phyloP scores from a whole-genome alignment of 2,329 filamentous ascomycete species.

The Cladophialophora chaetospira region DNA sequence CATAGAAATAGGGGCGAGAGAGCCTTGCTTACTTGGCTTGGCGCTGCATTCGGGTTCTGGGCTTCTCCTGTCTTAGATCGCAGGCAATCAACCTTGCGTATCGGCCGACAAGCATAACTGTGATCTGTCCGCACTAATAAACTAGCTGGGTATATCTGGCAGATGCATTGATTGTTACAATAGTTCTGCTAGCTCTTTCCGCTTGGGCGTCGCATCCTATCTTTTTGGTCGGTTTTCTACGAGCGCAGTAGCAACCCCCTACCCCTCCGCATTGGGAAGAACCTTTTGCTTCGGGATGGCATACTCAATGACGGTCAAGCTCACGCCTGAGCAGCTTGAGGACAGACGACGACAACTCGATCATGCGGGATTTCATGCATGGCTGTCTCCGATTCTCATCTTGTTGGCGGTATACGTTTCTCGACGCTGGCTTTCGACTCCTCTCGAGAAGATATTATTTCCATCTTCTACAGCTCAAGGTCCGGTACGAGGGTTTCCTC shows the following conservation, averaged over 20 bases:
- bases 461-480: not conserved
- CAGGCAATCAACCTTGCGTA: not conserved
- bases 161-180: too few species aligned
- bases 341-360: conserved; percentile 57
- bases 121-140: not conserved
- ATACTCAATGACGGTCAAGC: conserved; percentile 55
- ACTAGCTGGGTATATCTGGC: too few species aligned
- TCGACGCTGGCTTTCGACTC: conserved; percentile 15
- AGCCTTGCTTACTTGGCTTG: not conserved
- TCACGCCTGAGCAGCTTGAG: conserved; percentile 53
- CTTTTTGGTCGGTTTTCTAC: too few species aligned
- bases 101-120: not conserved
- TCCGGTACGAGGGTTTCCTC: not conserved
- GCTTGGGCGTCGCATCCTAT: too few species aligned
- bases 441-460: conserved; percentile 14
- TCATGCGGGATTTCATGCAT: conserved; percentile 57
- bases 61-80: not conserved
- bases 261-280: too few species aligned
- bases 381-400: conserved; percentile 54
- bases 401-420: conserved; percentile 45
- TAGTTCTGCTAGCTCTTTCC: too few species aligned
- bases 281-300: too few species aligned
- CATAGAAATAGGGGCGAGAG: not conserved
- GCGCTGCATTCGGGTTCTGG: not conserved
- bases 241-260: too few species aligned